phyloP scores from a whole-genome alignment of 495 filamentous ascomycete species.

The Annulohypoxylon nitens region DNA sequence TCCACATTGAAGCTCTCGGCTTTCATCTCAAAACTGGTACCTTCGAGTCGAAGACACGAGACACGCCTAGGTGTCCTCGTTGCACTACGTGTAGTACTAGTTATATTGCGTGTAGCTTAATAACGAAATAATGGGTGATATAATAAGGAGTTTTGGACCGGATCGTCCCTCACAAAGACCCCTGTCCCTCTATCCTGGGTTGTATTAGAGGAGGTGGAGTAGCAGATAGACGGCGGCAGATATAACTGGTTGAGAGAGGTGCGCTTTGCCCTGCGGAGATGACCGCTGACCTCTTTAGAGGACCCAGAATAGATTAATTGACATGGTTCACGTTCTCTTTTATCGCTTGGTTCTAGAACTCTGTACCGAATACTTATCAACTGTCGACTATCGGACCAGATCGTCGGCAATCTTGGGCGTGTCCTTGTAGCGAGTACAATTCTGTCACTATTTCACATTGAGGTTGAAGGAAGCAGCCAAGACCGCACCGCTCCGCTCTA shows the following conservation, averaged over 20 bases:
- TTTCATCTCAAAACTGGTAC: too few relatives aligned
- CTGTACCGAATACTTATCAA: conserved; percentile 29
- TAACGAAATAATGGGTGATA: not conserved
- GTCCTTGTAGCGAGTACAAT: conserved; percentile 33
- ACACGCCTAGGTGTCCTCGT: too few relatives aligned
- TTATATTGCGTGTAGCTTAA: not conserved
- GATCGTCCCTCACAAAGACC: conserved; percentile 15
- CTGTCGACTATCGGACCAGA: conserved; percentile 5
- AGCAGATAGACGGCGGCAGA: not conserved
- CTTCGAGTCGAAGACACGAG: too few relatives aligned
- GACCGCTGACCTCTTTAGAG: not conserved
- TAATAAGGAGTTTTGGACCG: not conserved
- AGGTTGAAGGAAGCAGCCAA: conserved; percentile 32
- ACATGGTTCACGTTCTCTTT: conserved; percentile 10
- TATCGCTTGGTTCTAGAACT: conserved; percentile 6
- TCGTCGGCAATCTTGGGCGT: conserved; percentile 3
- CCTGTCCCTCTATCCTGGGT: conserved; percentile 13
- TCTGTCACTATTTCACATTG: conserved; percentile 6
- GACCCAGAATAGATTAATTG: conserved; percentile 1
- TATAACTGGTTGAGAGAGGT: not conserved
- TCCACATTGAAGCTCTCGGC: too few relatives aligned
- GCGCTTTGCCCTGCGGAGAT: conserved; percentile 2
- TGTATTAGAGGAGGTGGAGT: not conserved
- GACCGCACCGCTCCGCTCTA: conserved; percentile 16
- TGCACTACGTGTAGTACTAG: not conserved